Conservation (phyloP, 2,329 filamentous ascomycete genomes). For the Penicillium sp. region DNA sequence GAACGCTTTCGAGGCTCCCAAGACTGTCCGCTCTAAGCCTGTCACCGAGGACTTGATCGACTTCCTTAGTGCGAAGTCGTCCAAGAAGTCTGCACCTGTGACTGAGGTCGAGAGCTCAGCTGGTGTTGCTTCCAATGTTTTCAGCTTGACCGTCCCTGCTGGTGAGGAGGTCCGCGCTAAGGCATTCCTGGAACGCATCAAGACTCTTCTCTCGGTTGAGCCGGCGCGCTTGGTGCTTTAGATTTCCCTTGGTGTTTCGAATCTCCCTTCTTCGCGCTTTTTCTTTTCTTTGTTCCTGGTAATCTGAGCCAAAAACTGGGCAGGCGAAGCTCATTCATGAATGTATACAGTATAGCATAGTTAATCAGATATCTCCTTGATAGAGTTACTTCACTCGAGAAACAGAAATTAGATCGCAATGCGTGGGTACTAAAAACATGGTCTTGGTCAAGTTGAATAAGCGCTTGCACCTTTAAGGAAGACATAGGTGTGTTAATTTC, state of each 20-base stretch:
- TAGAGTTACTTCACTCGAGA: conserved; percentile 8
- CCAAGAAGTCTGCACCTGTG: conserved; percentile 31
- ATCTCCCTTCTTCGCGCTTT: conserved; percentile 11
- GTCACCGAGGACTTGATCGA: conserved; percentile 78
- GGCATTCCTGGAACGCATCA: conserved; percentile 81
- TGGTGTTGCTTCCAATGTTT: conserved; percentile 64
- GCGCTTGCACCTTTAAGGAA: not conserved
- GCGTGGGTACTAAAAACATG: too few species aligned
- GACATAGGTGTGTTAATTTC: not conserved
- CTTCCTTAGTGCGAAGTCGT: conserved; percentile 59
- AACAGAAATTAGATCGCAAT: not conserved
- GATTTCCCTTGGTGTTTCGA: conserved; percentile 13
- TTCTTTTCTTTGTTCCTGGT: conserved; percentile 18
- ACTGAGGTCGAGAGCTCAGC: conserved; percentile 40
- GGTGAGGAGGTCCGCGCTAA: conserved; percentile 78
- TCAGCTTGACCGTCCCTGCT: conserved; percentile 74
- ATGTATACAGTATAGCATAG: conserved; percentile 30
- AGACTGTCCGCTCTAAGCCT: conserved; percentile 34
- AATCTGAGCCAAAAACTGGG: conserved; percentile 12
- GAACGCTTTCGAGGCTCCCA: conserved; percentile 45
- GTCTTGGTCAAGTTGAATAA: too few species aligned
- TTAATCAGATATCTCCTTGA: conserved; percentile 23
- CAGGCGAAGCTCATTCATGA: conserved; percentile 10
- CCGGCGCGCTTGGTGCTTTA: conserved; percentile 68
- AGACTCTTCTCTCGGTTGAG: conserved; percentile 76